A percentile compares a stretch with the other conserved stretches of the same genome.
Evolutionary conservation across 257 asterid species (phyloP).

Genomic region (Solanum piurae): DNA sequence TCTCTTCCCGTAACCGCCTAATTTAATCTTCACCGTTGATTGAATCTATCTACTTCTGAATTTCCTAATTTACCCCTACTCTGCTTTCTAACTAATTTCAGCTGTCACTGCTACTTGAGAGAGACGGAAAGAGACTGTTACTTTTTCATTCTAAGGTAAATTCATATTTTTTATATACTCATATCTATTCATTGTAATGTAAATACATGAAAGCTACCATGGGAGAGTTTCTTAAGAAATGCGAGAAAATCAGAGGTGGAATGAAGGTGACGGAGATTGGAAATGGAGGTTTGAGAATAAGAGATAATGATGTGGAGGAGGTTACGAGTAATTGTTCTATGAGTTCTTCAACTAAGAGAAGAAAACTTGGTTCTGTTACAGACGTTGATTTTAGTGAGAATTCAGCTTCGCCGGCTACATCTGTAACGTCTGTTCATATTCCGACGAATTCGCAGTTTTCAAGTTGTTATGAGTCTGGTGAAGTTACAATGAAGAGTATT

Average conservation of each 20-base stretch:
- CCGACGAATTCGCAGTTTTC: conserved; percentile 6
- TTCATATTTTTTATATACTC: not conserved
- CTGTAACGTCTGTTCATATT: conserved; percentile 13
- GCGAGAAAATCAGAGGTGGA: conserved; percentile 12
- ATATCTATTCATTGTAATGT: not conserved
- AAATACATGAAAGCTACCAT: not conserved
- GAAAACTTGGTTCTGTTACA: conserved; percentile 25
- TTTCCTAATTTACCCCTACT: conserved; percentile 32
- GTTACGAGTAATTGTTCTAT: conserved; percentile 9
- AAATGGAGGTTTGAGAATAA: not conserved
- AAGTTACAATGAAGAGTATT: conserved; percentile 12
- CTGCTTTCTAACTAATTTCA: not conserved
- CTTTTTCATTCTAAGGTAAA: not conserved
- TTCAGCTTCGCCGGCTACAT: conserved; percentile 33
- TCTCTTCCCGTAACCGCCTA: conserved; percentile 45
- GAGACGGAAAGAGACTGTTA: not conserved
- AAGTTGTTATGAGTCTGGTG: conserved; percentile 14
- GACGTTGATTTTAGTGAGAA: conserved; percentile 18
- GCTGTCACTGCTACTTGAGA: not conserved
- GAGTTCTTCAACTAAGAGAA: conserved; percentile 33
- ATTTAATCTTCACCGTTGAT: conserved; percentile 63
- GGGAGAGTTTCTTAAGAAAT: conserved; percentile 26
- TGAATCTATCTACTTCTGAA: not conserved
- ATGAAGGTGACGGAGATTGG: conserved; percentile 1
- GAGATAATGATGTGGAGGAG: conserved; percentile 28